Evolutionary conservation across 306 rosid species (phyloP), one percentile per base, ranked within the genome.

Genomic region (Pueraria montana): DNA sequence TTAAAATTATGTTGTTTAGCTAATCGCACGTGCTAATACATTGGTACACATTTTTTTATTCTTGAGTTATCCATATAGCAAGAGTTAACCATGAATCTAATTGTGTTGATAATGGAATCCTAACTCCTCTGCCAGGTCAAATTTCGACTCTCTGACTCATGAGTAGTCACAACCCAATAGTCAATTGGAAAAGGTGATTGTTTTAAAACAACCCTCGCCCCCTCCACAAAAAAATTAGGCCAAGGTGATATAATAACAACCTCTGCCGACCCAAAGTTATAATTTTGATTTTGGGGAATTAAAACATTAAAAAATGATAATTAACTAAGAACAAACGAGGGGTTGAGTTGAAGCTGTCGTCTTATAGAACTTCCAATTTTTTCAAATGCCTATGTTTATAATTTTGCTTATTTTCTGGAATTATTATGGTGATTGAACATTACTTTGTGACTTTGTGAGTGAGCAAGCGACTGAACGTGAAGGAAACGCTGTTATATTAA

Each of bases 221-320:
- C 40, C 40, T 5, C 40, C 8, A 36, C 40, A 36, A 36, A 36
- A 36, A 36, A 36, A 56, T n/a, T 23, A 81, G 42, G 76, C 18
- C 7, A 74, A 82, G 76, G 76, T 82, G 85, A 74, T 82, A 53
- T 75, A 65, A 8, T 82, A 82, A 74, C 80, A 27, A 74, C 76
- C 74, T 50, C 69, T 65, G 85, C 85, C 85, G 59, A 63, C 79
- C 59, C 70, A 18, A 18, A 61, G 4, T 32, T 43, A 72, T 13
- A 18, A 45, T 18, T 18, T 53, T 18, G 61, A 53, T 21, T 56
- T 40, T 43, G 45, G 21, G 9, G 20, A 68, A 45, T 40, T 24
- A 40, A 40, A 40, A 24, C 32, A 13, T 36, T 7, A 75, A 55
- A 20, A 23, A 46, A 34, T 34, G 8, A 4, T 20, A 36, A 20